A percentile compares a stretch with the other conserved stretches of the same genome.
Evolutionary conservation across 2,329 filamentous ascomycete species (phyloP).

Genomic region (Penicillium sp.): DNA sequence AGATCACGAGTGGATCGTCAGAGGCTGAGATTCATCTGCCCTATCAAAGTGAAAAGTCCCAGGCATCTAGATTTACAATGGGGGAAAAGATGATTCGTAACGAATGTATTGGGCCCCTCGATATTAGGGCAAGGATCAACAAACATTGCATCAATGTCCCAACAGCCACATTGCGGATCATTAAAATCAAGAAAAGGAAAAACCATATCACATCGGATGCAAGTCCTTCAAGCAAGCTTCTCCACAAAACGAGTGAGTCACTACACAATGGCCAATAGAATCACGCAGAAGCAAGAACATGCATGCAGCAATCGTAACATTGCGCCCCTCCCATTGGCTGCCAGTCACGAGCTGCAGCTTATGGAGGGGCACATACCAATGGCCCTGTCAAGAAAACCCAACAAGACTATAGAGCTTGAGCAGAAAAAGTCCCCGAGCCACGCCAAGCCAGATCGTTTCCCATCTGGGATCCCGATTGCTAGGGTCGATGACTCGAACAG

Average conservation of each 20-base stretch:
- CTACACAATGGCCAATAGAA: conserved; percentile 5
- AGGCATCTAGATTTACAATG: neutral
- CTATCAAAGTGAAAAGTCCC: neutral
- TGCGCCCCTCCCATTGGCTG: conserved; percentile 3
- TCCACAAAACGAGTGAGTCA: conserved; percentile 9
- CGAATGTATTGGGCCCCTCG: neutral
- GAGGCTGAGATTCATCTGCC: neutral
- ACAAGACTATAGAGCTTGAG: conserved; percentile 11
- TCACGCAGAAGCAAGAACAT: conserved; percentile 3
- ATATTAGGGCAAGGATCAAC: neutral
- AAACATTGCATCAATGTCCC: neutral
- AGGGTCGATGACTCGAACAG: conserved; percentile 4
- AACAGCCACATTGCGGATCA: neutral
- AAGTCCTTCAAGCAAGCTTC: neutral
- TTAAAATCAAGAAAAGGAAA: conserved; percentile 5
- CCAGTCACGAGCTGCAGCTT: neutral
- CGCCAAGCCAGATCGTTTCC: conserved; percentile 10
- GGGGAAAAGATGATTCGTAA: neutral
- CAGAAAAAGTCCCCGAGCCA: conserved; percentile 4
- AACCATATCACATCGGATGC: neutral
- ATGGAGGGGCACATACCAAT: conserved; percentile 1
- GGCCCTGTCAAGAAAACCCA: conserved; percentile 1
- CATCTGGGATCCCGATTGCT: conserved; percentile 10
- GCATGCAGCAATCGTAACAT: neutral
- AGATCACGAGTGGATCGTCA: neutral